These are phyloP conservation scores for Diplocarpon mali DNA, from an alignment of 2,329 filamentous ascomycete species.

Conservation along the genomic window DNA sequence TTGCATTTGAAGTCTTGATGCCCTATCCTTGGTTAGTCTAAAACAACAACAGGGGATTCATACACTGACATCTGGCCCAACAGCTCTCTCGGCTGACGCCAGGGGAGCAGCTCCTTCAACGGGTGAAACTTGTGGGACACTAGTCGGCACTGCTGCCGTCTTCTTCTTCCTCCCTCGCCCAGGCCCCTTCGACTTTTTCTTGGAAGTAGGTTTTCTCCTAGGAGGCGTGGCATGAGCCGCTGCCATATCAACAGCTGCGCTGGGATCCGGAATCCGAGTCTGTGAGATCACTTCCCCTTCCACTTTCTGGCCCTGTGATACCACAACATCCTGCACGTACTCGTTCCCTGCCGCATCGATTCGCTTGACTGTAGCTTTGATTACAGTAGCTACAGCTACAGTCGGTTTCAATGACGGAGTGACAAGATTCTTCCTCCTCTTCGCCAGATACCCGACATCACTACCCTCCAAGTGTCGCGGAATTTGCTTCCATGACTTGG, in stretches of 20 bases:
- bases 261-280: slow-evolving; percentile 48
- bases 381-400: slow-evolving; percentile 46
- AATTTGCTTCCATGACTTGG: slow-evolving; percentile 51
- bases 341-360: slow-evolving; percentile 70
- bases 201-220: slow-evolving; percentile 46
- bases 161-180: slow-evolving; percentile 72
- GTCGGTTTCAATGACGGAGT: slow-evolving; percentile 41
- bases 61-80: slow-evolving; percentile 20
- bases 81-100: slow-evolving; percentile 4
- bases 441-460: slow-evolving; percentile 44
- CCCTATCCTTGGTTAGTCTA: slow-evolving; percentile 13
- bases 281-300: slow-evolving; percentile 70
- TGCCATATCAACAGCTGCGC: slow-evolving; percentile 31
- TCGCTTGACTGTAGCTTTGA: slow-evolving; percentile 70
- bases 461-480: slow-evolving; percentile 45
- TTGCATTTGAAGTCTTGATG: slow-evolving; percentile 19
- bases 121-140: slow-evolving; percentile 12
- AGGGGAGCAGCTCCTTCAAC: slow-evolving; percentile 7
- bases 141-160: slow-evolving; percentile 25
- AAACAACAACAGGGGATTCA: not conserved
- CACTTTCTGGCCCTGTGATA: slow-evolving; percentile 67
- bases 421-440: slow-evolving; percentile 50
- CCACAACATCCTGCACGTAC: slow-evolving; percentile 72
- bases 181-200: slow-evolving; percentile 70
- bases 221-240: slow-evolving; percentile 35